Evolutionary conservation across 1,284 basidiomycete genomes (phyloP), one percentile per base, ranked within the genome.

Genomic region (Moesziomyces parantarcticus): DNA sequence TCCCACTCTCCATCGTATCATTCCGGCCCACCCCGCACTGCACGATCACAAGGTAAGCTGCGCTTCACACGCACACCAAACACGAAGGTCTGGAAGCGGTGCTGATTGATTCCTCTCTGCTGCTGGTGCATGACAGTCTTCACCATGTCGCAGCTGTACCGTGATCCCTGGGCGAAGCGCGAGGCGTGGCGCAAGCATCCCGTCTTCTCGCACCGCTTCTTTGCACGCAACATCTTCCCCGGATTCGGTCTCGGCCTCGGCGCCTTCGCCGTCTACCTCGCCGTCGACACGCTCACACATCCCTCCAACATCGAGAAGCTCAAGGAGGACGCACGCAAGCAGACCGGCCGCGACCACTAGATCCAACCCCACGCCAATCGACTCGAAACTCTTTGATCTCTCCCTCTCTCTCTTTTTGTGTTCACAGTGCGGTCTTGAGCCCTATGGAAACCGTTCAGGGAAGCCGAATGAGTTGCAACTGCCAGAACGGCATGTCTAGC

Each of bases 151-250:
- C 61, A 74, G 40, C 65, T 77, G 34, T 83, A 77, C 63, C 67
- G 81, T 40, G 82, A 83, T 51, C 82, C 81, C 16, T 83, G 82
- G 82, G 82, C 79, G 40, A 76, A 76, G 61, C 75, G 81, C 42
- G 82, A 83, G 65, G 81, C 81, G 39, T 83, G 82, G 82, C 78
- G 82, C 47, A 82, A 81, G 65, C 82, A 83, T 63, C 81, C 81
- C 20, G 63, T 83, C 63, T 83, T 83, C 63, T 82, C 82, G 36
- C 56, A 76, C 48, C 66, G 78, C 45, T 82, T 74, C 75, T 75
- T 78, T 46, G 48, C 76, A 8, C 71, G 78, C 50, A 77, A 81
- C 75, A 70, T 83, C 55, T 77, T 82, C 54, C 82, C 82, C n/a
- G 82, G 82, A 29, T 77, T 83, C 47, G 77, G 73, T 16, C 50